phyloP scores from a whole-genome alignment of 2,329 filamentous ascomycete genomes.

The Colletotrichum sp. region DNA sequence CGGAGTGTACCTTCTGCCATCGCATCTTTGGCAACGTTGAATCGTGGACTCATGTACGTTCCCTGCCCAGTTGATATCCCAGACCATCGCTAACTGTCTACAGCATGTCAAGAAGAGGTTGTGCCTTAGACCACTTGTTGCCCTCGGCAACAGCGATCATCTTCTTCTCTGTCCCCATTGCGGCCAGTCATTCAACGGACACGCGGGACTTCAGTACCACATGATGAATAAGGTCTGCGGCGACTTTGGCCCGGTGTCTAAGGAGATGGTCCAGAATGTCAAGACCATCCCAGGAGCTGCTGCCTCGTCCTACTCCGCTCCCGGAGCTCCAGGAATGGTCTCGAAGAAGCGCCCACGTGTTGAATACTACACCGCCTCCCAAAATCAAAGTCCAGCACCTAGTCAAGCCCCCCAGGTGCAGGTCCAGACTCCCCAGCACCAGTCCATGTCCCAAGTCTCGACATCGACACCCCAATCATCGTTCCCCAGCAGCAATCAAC shows the following conservation, averaged over 20 bases:
- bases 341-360: background rate
- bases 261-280: background rate
- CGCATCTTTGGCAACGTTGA: slow-evolving; percentile 13
- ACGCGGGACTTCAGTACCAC: slow-evolving; percentile 50
- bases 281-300: background rate
- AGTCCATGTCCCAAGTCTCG: background rate
- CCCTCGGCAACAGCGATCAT: slow-evolving; percentile 22
- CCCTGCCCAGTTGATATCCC: background rate
- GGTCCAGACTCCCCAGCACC: background rate
- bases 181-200: slow-evolving; percentile 47
- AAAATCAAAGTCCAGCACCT: background rate
- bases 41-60: slow-evolving; percentile 19
- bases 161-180: slow-evolving; percentile 45
- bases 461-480: background rate
- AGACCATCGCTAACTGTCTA: background rate
- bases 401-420: background rate
- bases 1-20: slow-evolving; percentile 20
- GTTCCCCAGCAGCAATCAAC: background rate
- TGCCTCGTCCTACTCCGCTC: background rate
- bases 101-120: slow-evolving; percentile 40
- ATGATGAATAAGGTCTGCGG: slow-evolving; percentile 50
- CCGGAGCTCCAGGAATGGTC: background rate
- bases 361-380: background rate
- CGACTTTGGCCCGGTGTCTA: slow-evolving; percentile 29
- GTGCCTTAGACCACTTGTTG: slow-evolving; percentile 29